Base-by-base conservation (phyloP, 257 asterid genomes). In the Plectranthus barbatus region DNA sequence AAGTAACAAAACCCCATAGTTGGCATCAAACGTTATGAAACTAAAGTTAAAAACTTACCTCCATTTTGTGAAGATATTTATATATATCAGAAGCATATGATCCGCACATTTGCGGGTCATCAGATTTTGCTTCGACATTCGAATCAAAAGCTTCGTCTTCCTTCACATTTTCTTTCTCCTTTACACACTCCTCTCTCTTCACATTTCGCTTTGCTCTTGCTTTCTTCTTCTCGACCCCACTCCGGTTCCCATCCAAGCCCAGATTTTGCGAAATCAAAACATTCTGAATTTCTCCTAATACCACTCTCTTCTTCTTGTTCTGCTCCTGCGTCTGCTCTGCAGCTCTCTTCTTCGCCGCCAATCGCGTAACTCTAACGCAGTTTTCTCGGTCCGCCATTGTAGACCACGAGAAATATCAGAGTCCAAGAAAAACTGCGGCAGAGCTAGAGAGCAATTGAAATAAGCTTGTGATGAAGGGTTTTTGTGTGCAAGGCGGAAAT, bases 341-440 rank as follows among this genome's bases (percentile, higher is more conserved):
- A 0, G 89, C 87, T 60, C 95, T 83, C 74, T 77, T 92, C 84
- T 76, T 92, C 39, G 91, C 87, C 62, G 95, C 90, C 77, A 77
- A 61, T 11, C 97, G 91, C 3, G 95, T 83, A 34, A 79, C 77
- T 62, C 95, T 82, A 60, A 17, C 21, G 68, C 84, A 77, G 72
- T 79, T 84, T 53, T 83, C 95, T 65, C 67, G 80, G 67, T 78
- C 84, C 17, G 78, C 83, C 97, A 86, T 92, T 68, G 65, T n/a
- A 13, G 41, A 59, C 36, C 1, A n/a, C 21, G 15, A n/a, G 11
- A 19, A 58, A 34, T 1, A 9, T 9, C 15, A 56, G 52, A 4
- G 31, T 9, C 45, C 59, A 24, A 50, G 48, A 67, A 17, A n/a
- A 55, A 45, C 65, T 12, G 20, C 17, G 24, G n/a, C n/a, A 24